Conservation (phyloP, 345 rosid genomes). For the Populus davidiana region DNA sequence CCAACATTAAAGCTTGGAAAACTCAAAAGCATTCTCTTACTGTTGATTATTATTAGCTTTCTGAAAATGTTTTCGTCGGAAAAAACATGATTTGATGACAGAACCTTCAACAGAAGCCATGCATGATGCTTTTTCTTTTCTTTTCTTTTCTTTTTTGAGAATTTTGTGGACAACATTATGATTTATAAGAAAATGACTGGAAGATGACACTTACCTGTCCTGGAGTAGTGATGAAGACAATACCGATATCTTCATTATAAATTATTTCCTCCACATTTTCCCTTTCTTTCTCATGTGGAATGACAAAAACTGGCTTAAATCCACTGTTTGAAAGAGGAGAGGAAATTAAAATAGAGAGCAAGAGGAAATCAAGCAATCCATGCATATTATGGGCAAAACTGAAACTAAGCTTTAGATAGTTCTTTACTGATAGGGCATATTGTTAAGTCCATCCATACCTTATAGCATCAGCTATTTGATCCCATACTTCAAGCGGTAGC, state of each 20-base stretch:
- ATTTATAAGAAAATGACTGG: not conserved
- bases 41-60: not conserved
- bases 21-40: not conserved
- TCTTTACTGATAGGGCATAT: no score
- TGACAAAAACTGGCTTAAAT: conserved; percentile 67
- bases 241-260: conserved; percentile 55
- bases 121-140: not conserved
- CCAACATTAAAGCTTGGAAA: no score
- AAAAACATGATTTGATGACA: not conserved
- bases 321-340: conserved; percentile 47
- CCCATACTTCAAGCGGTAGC: conserved; percentile 70
- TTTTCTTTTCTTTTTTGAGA: not conserved
- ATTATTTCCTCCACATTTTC: conserved; percentile 81
- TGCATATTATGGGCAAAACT: no score
- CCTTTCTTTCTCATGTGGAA: conserved; percentile 90
- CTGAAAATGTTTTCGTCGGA: not conserved
- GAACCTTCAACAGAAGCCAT: not conserved
- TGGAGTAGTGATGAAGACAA: conserved; percentile 82
- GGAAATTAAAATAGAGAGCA: not conserved
- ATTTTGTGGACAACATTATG: not conserved
- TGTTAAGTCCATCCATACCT: conserved; percentile 38
- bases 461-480: conserved; percentile 47
- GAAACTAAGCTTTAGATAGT: no score
- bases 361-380: no score
- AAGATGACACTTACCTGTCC: conserved; percentile 59